Conservation (phyloP, 1,139 yeast species). For the Suhomyces panamericanus region DNA sequence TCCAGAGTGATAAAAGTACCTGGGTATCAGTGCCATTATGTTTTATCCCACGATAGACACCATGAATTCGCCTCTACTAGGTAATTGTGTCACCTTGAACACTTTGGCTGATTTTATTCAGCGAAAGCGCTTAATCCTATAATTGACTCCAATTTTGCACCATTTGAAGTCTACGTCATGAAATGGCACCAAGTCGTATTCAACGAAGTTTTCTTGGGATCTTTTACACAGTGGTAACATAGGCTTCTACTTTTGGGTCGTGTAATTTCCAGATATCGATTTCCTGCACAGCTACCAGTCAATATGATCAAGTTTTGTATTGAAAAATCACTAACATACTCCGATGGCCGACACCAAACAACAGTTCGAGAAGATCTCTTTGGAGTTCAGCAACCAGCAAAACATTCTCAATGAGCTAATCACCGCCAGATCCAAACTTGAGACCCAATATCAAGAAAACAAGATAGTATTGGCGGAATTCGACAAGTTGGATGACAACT, state of each 20-base stretch:
- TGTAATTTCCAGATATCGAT: neutral
- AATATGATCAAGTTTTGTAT: neutral
- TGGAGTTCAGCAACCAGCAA: conserved; percentile 41
- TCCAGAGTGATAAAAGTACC: too few relatives aligned
- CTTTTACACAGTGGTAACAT: too few relatives aligned
- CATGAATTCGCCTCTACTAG: too few relatives aligned
- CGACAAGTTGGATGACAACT: conserved; percentile 52
- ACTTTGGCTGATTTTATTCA: too few relatives aligned
- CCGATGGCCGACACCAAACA: conserved; percentile 30
- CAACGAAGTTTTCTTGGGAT: too few relatives aligned
- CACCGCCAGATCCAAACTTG: conserved; percentile 65
- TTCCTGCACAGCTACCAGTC: neutral
- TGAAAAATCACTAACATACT: neutral
- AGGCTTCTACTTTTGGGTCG: neutral
- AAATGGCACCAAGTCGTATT: too few relatives aligned
- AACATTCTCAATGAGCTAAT: conserved; percentile 46
- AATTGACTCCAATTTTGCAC: too few relatives aligned
- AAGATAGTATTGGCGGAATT: conserved; percentile 88
- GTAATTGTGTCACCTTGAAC: too few relatives aligned
- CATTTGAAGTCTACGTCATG: too few relatives aligned
- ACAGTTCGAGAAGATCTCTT: conserved; percentile 43
- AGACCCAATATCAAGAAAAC: conserved; percentile 86
- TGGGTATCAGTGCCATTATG: too few relatives aligned
- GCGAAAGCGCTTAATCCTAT: too few relatives aligned
- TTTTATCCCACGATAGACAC: too few relatives aligned